Percentiles rank a stretch among this genome's conserved stretches.
Evolutionary conservation across 208 protist genomes (phyloP).

Genomic region (Phytomonas francai): DNA sequence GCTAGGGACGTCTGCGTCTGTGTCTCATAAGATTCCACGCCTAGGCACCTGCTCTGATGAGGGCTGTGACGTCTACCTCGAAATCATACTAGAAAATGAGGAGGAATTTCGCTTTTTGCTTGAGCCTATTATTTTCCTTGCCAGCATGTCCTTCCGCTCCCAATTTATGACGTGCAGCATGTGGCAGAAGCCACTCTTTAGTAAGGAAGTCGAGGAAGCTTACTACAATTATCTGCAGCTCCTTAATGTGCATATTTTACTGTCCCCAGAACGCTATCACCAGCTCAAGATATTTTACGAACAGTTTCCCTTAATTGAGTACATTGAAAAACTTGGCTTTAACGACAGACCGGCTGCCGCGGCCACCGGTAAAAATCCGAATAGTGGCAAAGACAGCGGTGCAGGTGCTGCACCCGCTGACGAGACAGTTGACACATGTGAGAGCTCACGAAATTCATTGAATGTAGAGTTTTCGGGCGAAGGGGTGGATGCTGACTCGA

Average conservation of each 20-base stretch:
- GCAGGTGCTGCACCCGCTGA: conserved; percentile 3
- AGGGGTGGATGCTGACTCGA: conserved; percentile 8
- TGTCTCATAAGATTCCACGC: conserved; percentile 7
- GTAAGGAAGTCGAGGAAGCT: conserved; percentile 46
- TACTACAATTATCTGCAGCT: conserved; percentile 73
- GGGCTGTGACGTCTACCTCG: conserved; percentile 48
- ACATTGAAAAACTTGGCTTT: conserved; percentile 52
- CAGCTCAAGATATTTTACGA: conserved; percentile 56
- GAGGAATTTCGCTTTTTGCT: conserved; percentile 40
- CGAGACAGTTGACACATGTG: not conserved
- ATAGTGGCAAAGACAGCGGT: conserved; percentile 3
- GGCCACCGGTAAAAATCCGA: conserved; percentile 2
- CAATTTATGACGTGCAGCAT: conserved; percentile 78
- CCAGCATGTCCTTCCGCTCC: conserved; percentile 72
- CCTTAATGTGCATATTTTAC: conserved; percentile 47
- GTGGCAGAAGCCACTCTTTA: conserved; percentile 39
- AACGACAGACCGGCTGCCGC: too few relatives aligned
- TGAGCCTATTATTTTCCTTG: conserved; percentile 66
- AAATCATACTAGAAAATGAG: conserved; percentile 62
- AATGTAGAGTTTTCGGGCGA: not conserved
- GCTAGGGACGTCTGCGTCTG: not conserved
- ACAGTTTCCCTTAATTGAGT: conserved; percentile 61
- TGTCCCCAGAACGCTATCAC: conserved; percentile 42
- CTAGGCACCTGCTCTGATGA: conserved; percentile 14
- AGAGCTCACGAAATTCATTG: too few relatives aligned